Evolutionary conservation across 305 asterid genomes (phyloP), one percentile per base, ranked within the genome.

Genomic region (Fraxinus platypoda): DNA sequence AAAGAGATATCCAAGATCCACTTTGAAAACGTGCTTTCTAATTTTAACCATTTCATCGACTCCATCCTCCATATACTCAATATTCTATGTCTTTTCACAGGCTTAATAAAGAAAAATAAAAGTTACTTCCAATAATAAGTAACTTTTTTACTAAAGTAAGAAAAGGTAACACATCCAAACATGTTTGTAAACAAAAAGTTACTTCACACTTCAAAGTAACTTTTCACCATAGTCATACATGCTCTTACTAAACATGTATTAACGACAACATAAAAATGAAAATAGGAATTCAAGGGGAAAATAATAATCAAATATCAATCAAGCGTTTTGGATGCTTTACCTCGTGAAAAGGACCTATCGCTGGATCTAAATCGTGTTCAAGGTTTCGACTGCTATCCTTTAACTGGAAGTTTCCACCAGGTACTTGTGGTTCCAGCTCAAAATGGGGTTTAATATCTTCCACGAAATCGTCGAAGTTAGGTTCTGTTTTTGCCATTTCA

Each of bases 401-500:
- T 70, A 82, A 59, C 21, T 83, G 84, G 78, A 37, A 54, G 79
- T 84, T 84, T 78, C 78, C 75, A 12, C 57, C 92, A 46, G 90
- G 85, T 64, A 68, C 83, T 78, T 84, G 81, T 38, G 88, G 34
- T 75, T 86, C 88, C 87, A 73, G 76, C 71, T 79, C 91, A 59
- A 31, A 57, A 46, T 75, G 37, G 54, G 88, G 84, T 75, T 90
- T 90, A 38, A 82, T 54, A 66, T 85, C 93, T 74, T 79, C 90
- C 49, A 90, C 87, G 38, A 83, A 91, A 75, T 86, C 91, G 78
- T 57, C 79, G 77, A 87, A 84, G 87, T 87, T 85, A 28, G 98
- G 94, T 83, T 93, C 98, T 73, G 82, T 80, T 81, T 87, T 91
- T 0, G 95, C 94, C 93, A 96, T 82, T 83, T 89, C 91, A 4